These are phyloP conservation scores for Ophiostoma piceae DNA, from an alignment of 2,329 filamentous ascomycete species.

Conservation along the genomic window DNA sequence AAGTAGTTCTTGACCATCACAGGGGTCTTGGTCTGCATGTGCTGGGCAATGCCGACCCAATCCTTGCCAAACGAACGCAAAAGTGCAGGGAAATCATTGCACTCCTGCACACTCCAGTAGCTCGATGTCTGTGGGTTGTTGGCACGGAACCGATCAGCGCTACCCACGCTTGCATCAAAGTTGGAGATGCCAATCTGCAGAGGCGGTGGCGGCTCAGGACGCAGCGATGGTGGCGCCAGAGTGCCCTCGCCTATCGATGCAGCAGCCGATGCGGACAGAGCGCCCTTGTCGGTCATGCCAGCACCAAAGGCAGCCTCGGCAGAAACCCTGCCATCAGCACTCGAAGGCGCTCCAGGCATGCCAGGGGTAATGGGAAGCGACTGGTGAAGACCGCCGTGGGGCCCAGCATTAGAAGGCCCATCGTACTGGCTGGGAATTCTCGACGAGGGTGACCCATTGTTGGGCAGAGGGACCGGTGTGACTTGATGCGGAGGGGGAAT, in stretches of 20 bases:
- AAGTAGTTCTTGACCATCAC: slow-evolving; percentile 80
- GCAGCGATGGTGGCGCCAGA: slow-evolving; percentile 52
- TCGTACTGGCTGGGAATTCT: slow-evolving; percentile 1
- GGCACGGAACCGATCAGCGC: slow-evolving; percentile 43
- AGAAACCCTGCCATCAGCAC: not conserved
- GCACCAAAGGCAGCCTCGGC: not conserved
- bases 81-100: slow-evolving; percentile 68
- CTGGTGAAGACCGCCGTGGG: not conserved
- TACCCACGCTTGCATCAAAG: slow-evolving; percentile 45
- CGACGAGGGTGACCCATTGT: not conserved
- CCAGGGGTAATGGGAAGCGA: not conserved
- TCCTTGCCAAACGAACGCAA: slow-evolving; percentile 73
- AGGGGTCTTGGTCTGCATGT: slow-evolving; percentile 78
- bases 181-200: slow-evolving; percentile 45
- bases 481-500: not conserved
- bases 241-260: slow-evolving; percentile 42
- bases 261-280: slow-evolving; percentile 27
- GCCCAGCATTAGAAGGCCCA: not conserved
- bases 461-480: not conserved
- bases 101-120: slow-evolving; percentile 82
- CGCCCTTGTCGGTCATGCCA: slow-evolving; percentile 16
- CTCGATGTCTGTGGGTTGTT: slow-evolving; percentile 57
- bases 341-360: not conserved
- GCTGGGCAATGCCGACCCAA: slow-evolving; percentile 66
- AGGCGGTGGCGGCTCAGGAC: slow-evolving; percentile 49